Conservation (phyloP, 2,329 filamentous ascomycete genomes). For the Monosporascus sp. region DNA sequence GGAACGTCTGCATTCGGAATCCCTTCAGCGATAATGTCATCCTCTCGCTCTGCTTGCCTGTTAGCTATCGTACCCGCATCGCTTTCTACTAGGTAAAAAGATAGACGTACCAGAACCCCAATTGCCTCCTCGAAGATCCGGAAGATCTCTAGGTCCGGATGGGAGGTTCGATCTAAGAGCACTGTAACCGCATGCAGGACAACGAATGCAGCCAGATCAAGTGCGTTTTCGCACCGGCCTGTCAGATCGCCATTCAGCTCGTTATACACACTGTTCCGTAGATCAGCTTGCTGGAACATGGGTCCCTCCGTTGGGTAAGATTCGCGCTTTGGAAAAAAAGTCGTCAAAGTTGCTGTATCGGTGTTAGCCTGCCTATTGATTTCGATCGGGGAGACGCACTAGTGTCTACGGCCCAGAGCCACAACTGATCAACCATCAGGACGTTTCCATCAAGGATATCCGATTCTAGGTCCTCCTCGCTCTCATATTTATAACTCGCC, state of each 20-base stretch:
- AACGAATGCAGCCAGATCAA: constrained; percentile 58
- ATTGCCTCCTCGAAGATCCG: constrained; percentile 63
- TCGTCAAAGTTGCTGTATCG: constrained; percentile 41
- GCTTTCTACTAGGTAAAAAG: no score
- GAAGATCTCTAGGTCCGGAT: constrained; percentile 58
- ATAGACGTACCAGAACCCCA: constrained; percentile 47
- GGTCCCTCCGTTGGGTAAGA: constrained; percentile 50
- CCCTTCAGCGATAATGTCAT: constrained; percentile 58
- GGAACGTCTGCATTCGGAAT: constrained; percentile 55
- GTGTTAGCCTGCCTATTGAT: background rate
- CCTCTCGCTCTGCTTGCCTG: constrained; percentile 46
- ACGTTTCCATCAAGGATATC: constrained; percentile 49
- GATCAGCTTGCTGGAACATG: constrained; percentile 54
- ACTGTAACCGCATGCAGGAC: constrained; percentile 58
- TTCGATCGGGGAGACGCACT: constrained; percentile 30
- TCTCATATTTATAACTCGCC: constrained; percentile 19
- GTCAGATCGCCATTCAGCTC: constrained; percentile 61
- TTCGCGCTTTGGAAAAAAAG: constrained; percentile 52
- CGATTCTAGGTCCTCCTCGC: constrained; percentile 27
- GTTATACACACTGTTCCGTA: constrained; percentile 60
- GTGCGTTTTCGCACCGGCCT: constrained; percentile 54
- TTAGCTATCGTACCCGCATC: no score
- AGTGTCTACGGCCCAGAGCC: constrained; percentile 54
- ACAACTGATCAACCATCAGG: constrained; percentile 63
- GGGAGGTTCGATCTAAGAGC: constrained; percentile 52